These are phyloP conservation scores for Pugionium cornutum DNA, from an alignment of 345 rosid species.

Conservation along the genomic window DNA sequence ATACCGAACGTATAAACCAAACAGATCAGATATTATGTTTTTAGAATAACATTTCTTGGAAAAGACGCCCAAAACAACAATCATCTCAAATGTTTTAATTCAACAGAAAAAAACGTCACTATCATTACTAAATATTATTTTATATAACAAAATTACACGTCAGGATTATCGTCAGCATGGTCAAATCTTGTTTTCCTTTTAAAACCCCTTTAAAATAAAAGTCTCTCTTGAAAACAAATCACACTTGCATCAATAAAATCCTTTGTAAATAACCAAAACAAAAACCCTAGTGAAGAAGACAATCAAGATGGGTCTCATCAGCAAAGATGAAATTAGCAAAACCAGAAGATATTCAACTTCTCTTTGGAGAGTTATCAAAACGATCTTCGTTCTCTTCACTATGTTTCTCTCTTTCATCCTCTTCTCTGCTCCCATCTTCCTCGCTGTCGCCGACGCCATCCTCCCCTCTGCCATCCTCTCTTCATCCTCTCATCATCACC, in stretches of 20 bases:
- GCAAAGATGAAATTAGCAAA: conserved; percentile 58
- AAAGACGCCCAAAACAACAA: conserved; percentile 28
- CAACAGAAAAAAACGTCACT: conserved; percentile 20
- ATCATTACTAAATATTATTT: conserved; percentile 11
- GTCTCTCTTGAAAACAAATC: conserved; percentile 25
- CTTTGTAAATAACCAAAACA: conserved; percentile 24
- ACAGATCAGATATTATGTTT: conserved; percentile 7
- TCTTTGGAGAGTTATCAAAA: conserved; percentile 62
- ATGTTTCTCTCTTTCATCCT: conserved; percentile 74
- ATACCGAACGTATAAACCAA: neutral
- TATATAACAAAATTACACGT: conserved; percentile 25
- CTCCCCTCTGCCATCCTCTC: conserved; percentile 84
- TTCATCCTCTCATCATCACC: conserved; percentile 53
- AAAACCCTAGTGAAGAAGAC: conserved; percentile 8
- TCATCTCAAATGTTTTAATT: conserved; percentile 3
- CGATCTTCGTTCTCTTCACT: conserved; percentile 67
- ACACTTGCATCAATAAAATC: conserved; percentile 26
- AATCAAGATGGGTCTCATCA: conserved; percentile 50
- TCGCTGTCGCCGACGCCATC: conserved; percentile 71
- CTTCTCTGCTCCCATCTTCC: conserved; percentile 82
- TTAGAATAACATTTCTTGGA: conserved; percentile 24
- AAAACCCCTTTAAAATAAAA: conserved; percentile 15
- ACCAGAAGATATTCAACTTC: conserved; percentile 43
- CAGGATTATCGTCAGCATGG: conserved; percentile 35
- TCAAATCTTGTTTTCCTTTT: conserved; percentile 21